These are phyloP conservation scores for Gamarada debralockiae DNA, from an alignment of 495 filamentous ascomycete species.

Conservation along the genomic window DNA sequence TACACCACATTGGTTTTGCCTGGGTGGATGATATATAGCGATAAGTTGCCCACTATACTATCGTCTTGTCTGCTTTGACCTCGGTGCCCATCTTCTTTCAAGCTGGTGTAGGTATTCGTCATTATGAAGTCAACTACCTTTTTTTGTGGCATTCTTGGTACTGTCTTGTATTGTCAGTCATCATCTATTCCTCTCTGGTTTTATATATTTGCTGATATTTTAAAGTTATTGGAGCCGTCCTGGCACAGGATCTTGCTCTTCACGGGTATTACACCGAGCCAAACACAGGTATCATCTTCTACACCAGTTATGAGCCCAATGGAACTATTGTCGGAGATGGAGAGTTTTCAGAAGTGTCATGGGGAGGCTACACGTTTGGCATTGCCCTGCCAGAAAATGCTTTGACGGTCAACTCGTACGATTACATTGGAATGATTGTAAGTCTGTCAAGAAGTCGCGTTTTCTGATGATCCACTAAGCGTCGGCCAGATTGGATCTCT, in stretches of 20 bases:
- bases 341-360: neutral
- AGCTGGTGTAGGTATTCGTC: slow-evolving; percentile 7
- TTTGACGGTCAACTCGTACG: slow-evolving; percentile 44
- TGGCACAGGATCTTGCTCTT: slow-evolving; percentile 20
- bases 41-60: neutral
- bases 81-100: neutral
- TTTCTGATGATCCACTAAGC: slow-evolving; percentile 20
- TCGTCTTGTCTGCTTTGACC: neutral
- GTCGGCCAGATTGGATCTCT: slow-evolving; percentile 21
- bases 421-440: slow-evolving; percentile 57
- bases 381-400: slow-evolving; percentile 50
- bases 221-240: slow-evolving; percentile 10
- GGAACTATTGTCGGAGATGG: slow-evolving; percentile 10
- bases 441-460: slow-evolving; percentile 22
- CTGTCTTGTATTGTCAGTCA: slow-evolving; percentile 16
- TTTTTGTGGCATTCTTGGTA: slow-evolving; percentile 12
- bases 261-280: slow-evolving; percentile 23
- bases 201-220: neutral
- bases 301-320: slow-evolving; percentile 18
- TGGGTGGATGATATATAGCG: slow-evolving; percentile 14
- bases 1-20: neutral
- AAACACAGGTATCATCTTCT: slow-evolving; percentile 22
- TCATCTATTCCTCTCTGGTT: neutral
- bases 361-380: slow-evolving; percentile 48
- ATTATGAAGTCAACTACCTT: slow-evolving; percentile 22